Evolutionary conservation across 140 eudicot species (phyloP), one percentile per base, ranked within the genome.

Genomic region (Flaveria floridana): DNA sequence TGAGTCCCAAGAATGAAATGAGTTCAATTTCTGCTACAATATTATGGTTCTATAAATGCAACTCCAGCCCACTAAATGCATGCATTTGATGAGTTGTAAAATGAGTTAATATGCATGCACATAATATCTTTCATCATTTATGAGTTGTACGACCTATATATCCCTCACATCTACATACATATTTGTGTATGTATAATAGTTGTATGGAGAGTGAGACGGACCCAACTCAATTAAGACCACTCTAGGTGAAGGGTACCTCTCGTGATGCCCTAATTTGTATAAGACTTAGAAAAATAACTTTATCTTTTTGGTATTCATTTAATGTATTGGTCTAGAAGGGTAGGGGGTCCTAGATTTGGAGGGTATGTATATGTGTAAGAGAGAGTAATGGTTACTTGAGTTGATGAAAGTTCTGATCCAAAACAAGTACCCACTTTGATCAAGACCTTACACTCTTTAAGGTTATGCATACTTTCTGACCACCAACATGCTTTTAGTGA

Each of bases 321-420:
- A 64, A 64, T 64, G 70, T 64, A 14, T 63, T 55, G 83, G 83
- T 59, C 75, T 80, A 80, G 67, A 80, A 58, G 76, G 65, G 80
- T 80, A 80, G 80, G 84, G 88, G 78, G 73, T 85, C 52, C 89
- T 85, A 76, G 85, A 82, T 85, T 72, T 82, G 83, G 87, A 67
- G 71, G 80, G 83, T 71, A 73, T 79, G 82, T 82, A 79, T 76
- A 68, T 79, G 82, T 82, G 81, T 76, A 68, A 59, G 78, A 73
- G 77, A 77, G 85, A 77, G 78, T 73, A 79, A 74, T 73, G 42
- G 80, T 79, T 86, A 73, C 86, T 79, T 56, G 68, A 68, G 81
- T 81, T 79, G 79, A 76, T 82, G 88, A 79, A 81, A 79, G 75
- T 84, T 86, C 79, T 73, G 83, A 73, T 77, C 37, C 79, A 73